Base-by-base conservation (phyloP, 1,284 basidiomycete species). In the Phylloporus gajari region DNA sequence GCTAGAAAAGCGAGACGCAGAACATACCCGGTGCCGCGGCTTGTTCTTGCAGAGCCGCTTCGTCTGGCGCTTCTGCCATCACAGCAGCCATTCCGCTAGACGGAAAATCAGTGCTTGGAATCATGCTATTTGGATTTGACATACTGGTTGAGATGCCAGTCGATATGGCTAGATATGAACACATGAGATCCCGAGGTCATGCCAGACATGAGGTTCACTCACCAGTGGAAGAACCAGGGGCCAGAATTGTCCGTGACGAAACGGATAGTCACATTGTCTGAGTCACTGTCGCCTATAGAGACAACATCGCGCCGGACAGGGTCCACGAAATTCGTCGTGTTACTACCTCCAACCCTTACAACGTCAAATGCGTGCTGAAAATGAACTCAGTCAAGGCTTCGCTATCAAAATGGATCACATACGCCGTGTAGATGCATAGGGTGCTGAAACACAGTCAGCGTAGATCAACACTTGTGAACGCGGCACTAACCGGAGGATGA, bases 61-160 rank as follows among this genome's bases (percentile, higher is more conserved):
- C 58, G 13, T 38, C 56, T 3, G 56, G 30, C 27, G 30, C 56
- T 32, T 58, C 56, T 21, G 56, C 56, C 56, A 58, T 58, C 15
- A 58, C 58, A 35, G 35, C 58, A 23, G 58, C 58, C 58, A 60
- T 60, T 23, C 58, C 32, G 23, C 58, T 60, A 60, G 23, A 60
- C 58, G 38, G 21, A 12, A 35, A 27, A 21, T 59, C 4, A 59
- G 58, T 35, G 19, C 58, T 21, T 59, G 23, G 58, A 38, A 38
- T 60, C 58, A 15, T 60, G 17, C 32, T 38, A 38, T 32, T 23
- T 15, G 4, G 21, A 35, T 35, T 38, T 25, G 32, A 60, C 58
- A 25, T 60, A 60, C 58, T 60, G 58, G 58, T 60, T 60, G 58
- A 60, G 58, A 35, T 60, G 58, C 58, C 58, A 60, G 2, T 60